A percentile compares a stretch with the other conserved stretches of the same genome.
Conservation (phyloP, 1,284 basidiomycete species). For the Mycosarcoma mackinlayi region DNA sequence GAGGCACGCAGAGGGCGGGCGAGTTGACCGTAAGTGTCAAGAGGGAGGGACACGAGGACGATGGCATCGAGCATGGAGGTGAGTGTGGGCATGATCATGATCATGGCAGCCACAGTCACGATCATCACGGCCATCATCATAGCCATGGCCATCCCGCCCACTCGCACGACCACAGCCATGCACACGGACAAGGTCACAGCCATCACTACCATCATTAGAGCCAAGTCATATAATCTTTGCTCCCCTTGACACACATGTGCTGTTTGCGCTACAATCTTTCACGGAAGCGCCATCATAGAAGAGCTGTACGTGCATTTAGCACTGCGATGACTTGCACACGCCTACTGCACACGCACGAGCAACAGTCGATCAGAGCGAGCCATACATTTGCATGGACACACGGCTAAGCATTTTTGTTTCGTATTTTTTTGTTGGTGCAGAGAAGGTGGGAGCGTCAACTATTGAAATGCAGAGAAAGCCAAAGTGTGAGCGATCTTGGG, state of each 20-base stretch:
- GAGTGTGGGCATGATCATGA: slow-evolving; percentile 32
- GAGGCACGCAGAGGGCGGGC: slow-evolving; percentile 58
- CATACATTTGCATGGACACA: too few species aligned
- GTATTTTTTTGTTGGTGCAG: too few species aligned
- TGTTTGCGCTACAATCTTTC: too few species aligned
- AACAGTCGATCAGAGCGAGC: slow-evolving; percentile 5
- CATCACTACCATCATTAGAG: slow-evolving; percentile 17
- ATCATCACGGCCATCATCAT: slow-evolving; percentile 35
- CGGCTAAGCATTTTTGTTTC: slow-evolving; percentile 34
- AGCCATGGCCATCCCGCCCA: slow-evolving; percentile 19
- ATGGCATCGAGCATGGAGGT: slow-evolving; percentile 25
- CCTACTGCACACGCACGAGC: slow-evolving; percentile 11
- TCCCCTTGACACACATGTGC: too few species aligned
- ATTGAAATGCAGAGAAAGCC: neutral
- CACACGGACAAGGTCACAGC: slow-evolving; percentile 16
- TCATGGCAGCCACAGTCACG: slow-evolving; percentile 21
- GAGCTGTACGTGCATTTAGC: too few species aligned
- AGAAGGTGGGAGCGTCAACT: too few species aligned
- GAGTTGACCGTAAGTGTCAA: slow-evolving; percentile 61
- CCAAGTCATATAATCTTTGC: too few species aligned
- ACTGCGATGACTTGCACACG: too few species aligned
- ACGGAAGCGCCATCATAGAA: too few species aligned
- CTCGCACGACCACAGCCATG: slow-evolving; percentile 29
- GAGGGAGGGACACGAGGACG: slow-evolving; percentile 52
- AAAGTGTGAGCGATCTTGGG: neutral